Percentiles rank a stretch among this genome's conserved stretches.
These are phyloP conservation scores for Beauveria scarabaeidicola DNA, from an alignment of 2,329 filamentous ascomycete genomes.

Conservation along the genomic window DNA sequence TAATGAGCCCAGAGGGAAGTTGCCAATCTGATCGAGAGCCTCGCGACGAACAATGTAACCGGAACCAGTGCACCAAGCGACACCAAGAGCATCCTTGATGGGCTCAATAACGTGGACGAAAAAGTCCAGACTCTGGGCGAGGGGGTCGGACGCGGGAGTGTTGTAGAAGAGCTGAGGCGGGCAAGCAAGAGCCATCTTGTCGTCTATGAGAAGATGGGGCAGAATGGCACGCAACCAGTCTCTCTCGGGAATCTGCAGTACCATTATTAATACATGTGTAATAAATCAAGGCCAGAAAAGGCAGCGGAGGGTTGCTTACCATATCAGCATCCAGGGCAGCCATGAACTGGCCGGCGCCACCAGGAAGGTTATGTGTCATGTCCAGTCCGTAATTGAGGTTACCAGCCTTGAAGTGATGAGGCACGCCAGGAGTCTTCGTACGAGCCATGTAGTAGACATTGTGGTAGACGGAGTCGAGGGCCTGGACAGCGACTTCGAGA, in stretches of 20 bases:
- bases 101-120: constrained; percentile 47
- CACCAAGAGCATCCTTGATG: constrained; percentile 41
- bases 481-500: constrained; percentile 31
- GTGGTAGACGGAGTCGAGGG: constrained; percentile 30
- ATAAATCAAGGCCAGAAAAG: neutral
- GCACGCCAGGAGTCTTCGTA: constrained; percentile 37
- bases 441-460: constrained; percentile 47
- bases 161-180: constrained; percentile 58
- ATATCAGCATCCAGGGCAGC: constrained; percentile 61
- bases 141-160: constrained; percentile 47
- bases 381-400: constrained; percentile 55
- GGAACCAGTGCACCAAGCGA: constrained; percentile 58
- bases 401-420: constrained; percentile 55
- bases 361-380: constrained; percentile 39
- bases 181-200: constrained; percentile 50
- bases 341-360: constrained; percentile 48
- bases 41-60: constrained; percentile 52
- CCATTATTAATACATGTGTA: neutral
- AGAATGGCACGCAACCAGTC: constrained; percentile 51
- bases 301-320: constrained; percentile 24
- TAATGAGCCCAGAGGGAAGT: constrained; percentile 51
- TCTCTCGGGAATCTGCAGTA: constrained; percentile 47
- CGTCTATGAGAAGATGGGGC: constrained; percentile 50
- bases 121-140: constrained; percentile 49
- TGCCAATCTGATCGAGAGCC: constrained; percentile 52